Base-by-base conservation (phyloP, 805 yeast species). In the Nadsonia fulvescens region DNA sequence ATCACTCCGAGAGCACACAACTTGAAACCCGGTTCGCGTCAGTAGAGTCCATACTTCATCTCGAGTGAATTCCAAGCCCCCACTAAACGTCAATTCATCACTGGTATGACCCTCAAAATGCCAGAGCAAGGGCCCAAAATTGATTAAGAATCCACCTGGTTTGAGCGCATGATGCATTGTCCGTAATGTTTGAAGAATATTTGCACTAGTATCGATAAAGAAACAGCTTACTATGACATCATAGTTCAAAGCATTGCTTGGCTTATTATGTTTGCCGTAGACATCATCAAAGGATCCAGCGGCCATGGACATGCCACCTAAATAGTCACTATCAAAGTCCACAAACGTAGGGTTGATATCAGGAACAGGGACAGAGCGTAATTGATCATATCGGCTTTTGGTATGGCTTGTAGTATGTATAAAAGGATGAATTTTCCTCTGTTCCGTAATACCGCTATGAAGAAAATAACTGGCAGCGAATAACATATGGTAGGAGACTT, bases 141-240 rank as follows among this genome's bases (percentile, higher is more conserved):
- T 86, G 35, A 86, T 66, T 96, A 96, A 86, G 21, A 61, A 56
- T 0, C 78, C 72, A 14, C 54, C 54, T 3, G 59, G 59, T 9
- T 53, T 53, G 7, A 57, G 49, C 18, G 72, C 39, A 7, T 46
- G 39, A 30, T 63, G 62, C 18, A 86, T 69, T 1, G 73, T 50
- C 28, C 73, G 74, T 29, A 86, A 47, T 46, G 83, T 83, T 20
- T 68, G 72, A 35, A 86, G 56, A 25, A 79, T 44, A 41, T 83
- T 78, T 39, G 79, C 92, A 0, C 95, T 95, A 0, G 96, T 86
- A 48, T 86, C 96, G 14, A 86, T 57, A 50, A 86, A 83, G 43
- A 75, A 86, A 4, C 73, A 74, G 1, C 61, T 47, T 9, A 46
- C 51, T 6, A 49, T 29, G 5, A 54, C 57, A 25, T 63, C 61